These are phyloP conservation scores for Monosporascus sp. DNA, from an alignment of 2,329 filamentous ascomycete species.

Conservation along the genomic window DNA sequence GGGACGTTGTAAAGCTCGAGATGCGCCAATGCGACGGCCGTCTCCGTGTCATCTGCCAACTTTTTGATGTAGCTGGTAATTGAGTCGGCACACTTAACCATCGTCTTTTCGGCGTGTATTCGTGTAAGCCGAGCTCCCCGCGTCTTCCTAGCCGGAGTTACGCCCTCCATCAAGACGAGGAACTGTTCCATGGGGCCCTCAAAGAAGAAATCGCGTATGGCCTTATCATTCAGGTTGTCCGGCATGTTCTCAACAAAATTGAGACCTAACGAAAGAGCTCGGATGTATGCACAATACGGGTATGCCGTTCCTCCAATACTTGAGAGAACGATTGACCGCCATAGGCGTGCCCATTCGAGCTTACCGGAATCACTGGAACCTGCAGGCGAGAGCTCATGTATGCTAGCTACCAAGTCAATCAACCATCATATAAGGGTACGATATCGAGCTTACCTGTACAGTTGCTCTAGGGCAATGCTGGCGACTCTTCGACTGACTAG, in stretches of 20 bases:
- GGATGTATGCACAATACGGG: conserved; percentile 66
- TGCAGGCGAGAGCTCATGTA: conserved; percentile 41
- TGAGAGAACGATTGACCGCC: conserved; percentile 64
- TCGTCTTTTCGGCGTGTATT: conserved; percentile 32
- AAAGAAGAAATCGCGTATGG: conserved; percentile 33
- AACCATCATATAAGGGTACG: background rate
- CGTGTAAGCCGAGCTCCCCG: conserved; percentile 10
- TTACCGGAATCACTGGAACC: conserved; percentile 35
- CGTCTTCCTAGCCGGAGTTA: conserved; percentile 15
- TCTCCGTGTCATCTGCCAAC: conserved; percentile 33
- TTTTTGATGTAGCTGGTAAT: conserved; percentile 47
- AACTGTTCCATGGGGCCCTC: conserved; percentile 32
- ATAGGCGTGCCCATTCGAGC: conserved; percentile 56
- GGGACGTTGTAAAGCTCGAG: conserved; percentile 49
- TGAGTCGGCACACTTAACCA: conserved; percentile 48
- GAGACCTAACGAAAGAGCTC: conserved; percentile 52
- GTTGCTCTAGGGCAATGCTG: conserved; percentile 51
- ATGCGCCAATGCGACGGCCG: conserved; percentile 49
- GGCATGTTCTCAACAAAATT: conserved; percentile 56
- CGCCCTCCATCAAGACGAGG: conserved; percentile 18
- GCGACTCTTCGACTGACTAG: conserved; percentile 51
- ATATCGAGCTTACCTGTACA: conserved; percentile 52
- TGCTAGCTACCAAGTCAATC: conserved; percentile 28
- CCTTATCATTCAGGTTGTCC: conserved; percentile 35
- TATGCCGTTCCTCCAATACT: conserved; percentile 57